Evolutionary conservation across 2,329 filamentous ascomycete species (phyloP), one percentile per base, ranked within the genome.

Genomic region (Trichoderma brevicompactum): DNA sequence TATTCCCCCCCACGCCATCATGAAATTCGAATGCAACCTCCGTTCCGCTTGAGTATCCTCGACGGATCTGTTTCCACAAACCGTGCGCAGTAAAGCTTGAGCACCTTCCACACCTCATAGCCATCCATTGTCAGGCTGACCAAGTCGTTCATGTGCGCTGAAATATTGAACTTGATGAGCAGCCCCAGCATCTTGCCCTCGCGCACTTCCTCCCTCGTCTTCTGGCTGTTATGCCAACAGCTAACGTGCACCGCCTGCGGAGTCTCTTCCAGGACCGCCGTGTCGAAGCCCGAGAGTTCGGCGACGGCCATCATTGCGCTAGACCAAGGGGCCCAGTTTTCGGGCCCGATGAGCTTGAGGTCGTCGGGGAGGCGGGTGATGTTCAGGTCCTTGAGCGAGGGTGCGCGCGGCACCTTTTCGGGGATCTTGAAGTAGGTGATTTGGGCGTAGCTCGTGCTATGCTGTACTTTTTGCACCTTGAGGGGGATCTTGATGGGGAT

Each of bases 361-460:
- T 65, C 62, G 15, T 58, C 62, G 38, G 62, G 62, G 36, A 65
- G 62, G 8, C 53, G 53, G 1, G 62, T 58, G 23, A 65, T 50
- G 19, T 65, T 36, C 10, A 65, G 44, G 44, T 10, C 41, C 23
- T 64, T 64, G 52, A 64, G 52, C 2, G 52, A 23, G 7, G 62
- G 44, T 3, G 53, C 13, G 43, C 62, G 46, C 28, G 15, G 44
- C 46, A 58, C 36, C 52, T 34, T 68, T 50, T 54, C 55, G 61
- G 8, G 54, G 70, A 34, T 69, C 19, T 63, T 54, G 49, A 63
- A 63, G 40, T 63, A 63, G 60, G 60, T 53, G 49, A 63, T 63
- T 54, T 63, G 60, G 36, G 49, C 15, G n/a, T 63, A 63, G 60
- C 17, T 36, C 1, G 49, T 46, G 32, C 13, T 56, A 6, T 23